Evolutionary conservation across 495 filamentous ascomycete species (phyloP).

Genomic region (Astrothelium macrocarpum): DNA sequence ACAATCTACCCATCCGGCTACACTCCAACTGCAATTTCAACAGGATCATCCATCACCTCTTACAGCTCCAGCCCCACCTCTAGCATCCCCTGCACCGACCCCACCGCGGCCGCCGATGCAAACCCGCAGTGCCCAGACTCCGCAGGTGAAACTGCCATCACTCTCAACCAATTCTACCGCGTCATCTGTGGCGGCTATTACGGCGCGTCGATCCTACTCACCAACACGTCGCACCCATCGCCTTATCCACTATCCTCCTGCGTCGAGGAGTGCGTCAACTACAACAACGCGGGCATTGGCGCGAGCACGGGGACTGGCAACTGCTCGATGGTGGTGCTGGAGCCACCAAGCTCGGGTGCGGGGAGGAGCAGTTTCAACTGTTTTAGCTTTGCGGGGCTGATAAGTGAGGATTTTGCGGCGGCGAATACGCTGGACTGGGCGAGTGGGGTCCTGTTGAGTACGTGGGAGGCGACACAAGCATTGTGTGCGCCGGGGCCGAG

Average conservation of each 20-base stretch:
- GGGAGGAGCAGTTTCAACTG: not conserved
- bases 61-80: too few species aligned
- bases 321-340: not conserved
- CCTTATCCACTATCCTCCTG: not conserved
- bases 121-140: not conserved
- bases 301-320: not conserved
- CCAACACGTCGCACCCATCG: not conserved
- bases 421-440: not conserved
- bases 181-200: constrained; percentile 2
- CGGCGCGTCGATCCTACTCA: not conserved
- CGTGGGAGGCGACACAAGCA: not conserved
- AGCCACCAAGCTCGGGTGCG: not conserved
- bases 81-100: not conserved
- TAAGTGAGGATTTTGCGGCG: not conserved
- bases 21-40: not conserved
- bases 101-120: not conserved
- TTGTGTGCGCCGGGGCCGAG: not conserved
- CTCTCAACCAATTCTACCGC: not conserved
- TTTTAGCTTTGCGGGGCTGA: not conserved
- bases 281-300: not conserved
- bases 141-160: not conserved
- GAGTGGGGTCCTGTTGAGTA: not conserved
- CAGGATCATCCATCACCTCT: not conserved
- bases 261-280: not conserved
- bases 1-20: not conserved